Evolutionary conservation across 2,329 filamentous ascomycete species (phyloP), one percentile per base, ranked within the genome.

Genomic region (Fusarium setosum): DNA sequence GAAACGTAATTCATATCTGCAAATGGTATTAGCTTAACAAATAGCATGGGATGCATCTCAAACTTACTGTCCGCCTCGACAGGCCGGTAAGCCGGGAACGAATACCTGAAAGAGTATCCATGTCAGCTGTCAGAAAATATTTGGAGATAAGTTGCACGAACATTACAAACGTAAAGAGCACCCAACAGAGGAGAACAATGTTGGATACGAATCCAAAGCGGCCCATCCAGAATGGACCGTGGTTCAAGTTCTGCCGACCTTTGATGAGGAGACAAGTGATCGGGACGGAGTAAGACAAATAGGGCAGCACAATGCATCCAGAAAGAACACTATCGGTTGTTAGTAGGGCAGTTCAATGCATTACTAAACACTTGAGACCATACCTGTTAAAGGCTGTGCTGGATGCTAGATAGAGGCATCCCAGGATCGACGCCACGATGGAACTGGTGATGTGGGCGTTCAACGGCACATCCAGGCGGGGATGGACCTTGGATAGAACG

Each of bases 81-180:
- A n/a, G 40, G 40, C 17, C 24, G 40, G 17, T 44, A 44, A 26
- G 40, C 40, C 4, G 40, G 23, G 23, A 44, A 44, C 5, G 40
- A 44, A 17, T 44, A 44, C 40, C 40, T 44, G 12, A 15, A 4
- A 10, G 8, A 24, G n/a, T 26, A 21, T 6, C 17, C 23, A 44
- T 13, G 40, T 44, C n/a, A 41, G 37, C 37, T 12, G 18, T 15
- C 12, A 41, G 12, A 15, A n/a, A 9, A 7, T 13, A 6, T 12
- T 44, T 6, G 10, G 6, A 17, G 8, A 5, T 3, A 29, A 24
- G n/a, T n/a, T 24, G 6, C 12, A 24, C 44, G 34, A 29, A 26
- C 47, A 60, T 53, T n/a, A 61, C 53, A 50, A 57, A 20, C 7
- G 45, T 54, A 20, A 61, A 61, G 9, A 15, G 23, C 1, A 56